Percentiles rank a stretch among this genome's conserved stretches.
phyloP scores from a whole-genome alignment of 306 rosid genomes.

The Quercus aquifolioides region DNA sequence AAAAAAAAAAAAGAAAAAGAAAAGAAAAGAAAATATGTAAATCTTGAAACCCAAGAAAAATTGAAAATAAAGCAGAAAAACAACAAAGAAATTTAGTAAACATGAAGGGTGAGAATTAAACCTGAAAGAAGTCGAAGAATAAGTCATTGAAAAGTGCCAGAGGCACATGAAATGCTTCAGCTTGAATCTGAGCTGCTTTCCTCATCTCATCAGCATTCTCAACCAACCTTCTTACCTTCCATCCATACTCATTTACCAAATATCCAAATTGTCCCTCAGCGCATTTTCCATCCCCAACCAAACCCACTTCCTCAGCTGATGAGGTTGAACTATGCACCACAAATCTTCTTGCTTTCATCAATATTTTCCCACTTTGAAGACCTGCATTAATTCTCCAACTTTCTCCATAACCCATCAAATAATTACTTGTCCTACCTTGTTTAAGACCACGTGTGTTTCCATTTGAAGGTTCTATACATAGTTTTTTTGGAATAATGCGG shows the following conservation, averaged over 20 bases:
- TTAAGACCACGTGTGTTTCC: background rate
- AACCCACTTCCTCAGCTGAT: constrained; percentile 27
- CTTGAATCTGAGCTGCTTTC: constrained; percentile 61
- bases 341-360: constrained; percentile 1
- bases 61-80: too few species aligned
- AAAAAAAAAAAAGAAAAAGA: too few species aligned
- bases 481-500: constrained; percentile 27
- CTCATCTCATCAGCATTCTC: constrained; percentile 59
- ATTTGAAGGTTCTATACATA: constrained; percentile 20
- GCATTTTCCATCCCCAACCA: constrained; percentile 4
- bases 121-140: constrained; percentile 79
- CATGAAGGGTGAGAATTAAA: constrained; percentile 3
- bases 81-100: too few species aligned
- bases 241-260: constrained; percentile 63
- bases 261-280: constrained; percentile 16
- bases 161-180: constrained; percentile 80
- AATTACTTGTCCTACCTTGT: background rate
- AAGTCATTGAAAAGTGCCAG: constrained; percentile 53
- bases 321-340: constrained; percentile 31
- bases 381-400: background rate
- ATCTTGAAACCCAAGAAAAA: too few species aligned
- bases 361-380: constrained; percentile 5
- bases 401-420: background rate
- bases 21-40: too few species aligned
- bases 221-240: constrained; percentile 67